These are phyloP conservation scores for Globisporangium viniferum DNA, from an alignment of 352 stramenopile genomes.

Conservation along the genomic window DNA sequence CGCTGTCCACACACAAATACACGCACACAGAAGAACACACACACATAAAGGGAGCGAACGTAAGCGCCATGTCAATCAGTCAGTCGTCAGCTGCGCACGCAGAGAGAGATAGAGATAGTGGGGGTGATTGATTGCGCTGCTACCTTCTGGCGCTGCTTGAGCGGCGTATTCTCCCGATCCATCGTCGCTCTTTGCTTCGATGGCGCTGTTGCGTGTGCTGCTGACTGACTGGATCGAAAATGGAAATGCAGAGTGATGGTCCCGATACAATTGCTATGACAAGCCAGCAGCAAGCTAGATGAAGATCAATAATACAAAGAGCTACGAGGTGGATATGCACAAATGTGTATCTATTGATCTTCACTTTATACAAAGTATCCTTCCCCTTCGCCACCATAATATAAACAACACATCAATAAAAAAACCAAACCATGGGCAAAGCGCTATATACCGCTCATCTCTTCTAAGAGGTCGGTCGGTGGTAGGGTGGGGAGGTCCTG, in stretches of 20 bases:
- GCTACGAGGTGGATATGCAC: neutral
- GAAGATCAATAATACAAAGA: neutral
- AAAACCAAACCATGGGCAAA: neutral
- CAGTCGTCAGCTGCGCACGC: neutral
- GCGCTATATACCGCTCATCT: neutral
- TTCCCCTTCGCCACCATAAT: neutral
- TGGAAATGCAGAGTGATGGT: slow-evolving; percentile 2
- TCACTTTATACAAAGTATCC: neutral
- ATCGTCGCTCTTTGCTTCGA: slow-evolving; percentile 19
- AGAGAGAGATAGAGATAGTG: neutral
- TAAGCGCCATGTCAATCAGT: neutral
- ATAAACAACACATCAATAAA: neutral
- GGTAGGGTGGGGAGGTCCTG: neutral
- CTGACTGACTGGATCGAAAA: neutral
- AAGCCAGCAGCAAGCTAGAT: neutral
- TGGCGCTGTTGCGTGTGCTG: neutral
- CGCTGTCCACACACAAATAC: slow-evolving; percentile 10
- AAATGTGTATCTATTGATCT: neutral
- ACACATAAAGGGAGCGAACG: neutral
- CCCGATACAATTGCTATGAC: neutral
- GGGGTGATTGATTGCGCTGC: neutral
- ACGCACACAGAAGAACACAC: neutral
- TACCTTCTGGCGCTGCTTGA: slow-evolving; percentile 79
- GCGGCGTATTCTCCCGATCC: slow-evolving; percentile 70
- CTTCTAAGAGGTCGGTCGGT: neutral